Percentiles rank a stretch among this genome's conserved stretches.
Conservation (phyloP, 2,329 filamentous ascomycete species). For the Alternaria novae-zelandiae region DNA sequence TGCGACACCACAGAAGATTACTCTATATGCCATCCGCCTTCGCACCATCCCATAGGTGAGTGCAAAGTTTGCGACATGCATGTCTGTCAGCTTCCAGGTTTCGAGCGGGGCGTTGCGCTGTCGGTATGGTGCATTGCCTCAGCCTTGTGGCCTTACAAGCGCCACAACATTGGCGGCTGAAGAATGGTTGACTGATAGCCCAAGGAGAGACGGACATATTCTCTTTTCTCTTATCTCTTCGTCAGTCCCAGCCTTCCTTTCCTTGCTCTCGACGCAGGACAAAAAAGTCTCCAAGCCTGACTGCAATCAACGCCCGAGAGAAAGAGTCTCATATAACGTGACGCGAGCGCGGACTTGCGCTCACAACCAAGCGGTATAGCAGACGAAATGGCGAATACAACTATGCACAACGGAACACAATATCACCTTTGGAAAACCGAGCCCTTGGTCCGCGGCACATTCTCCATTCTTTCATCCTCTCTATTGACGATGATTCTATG, state of each 20-base stretch:
- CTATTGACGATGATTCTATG: not conserved
- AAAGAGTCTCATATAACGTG: too few species aligned
- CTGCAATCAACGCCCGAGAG: too few species aligned
- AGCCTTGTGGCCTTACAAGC: not conserved
- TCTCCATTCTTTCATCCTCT: not conserved
- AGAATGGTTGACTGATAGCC: not conserved
- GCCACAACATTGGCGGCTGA: not conserved
- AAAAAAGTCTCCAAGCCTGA: too few species aligned
- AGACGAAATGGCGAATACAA: not conserved
- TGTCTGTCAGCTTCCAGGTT: not conserved
- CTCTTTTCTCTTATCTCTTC: too few species aligned
- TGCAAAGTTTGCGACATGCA: not conserved
- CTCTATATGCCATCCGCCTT: too few species aligned
- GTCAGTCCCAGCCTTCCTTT: too few species aligned
- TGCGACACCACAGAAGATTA: fast-evolving
- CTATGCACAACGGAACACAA: not conserved
- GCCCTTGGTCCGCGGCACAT: not conserved
- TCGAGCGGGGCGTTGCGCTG: not conserved
- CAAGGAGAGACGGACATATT: too few species aligned
- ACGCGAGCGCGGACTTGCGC: too few species aligned
- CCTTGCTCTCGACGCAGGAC: too few species aligned
- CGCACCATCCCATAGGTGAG: not conserved
- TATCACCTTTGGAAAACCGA: not conserved
- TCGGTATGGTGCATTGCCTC: not conserved
- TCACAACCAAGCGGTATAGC: too few species aligned